Evolutionary conservation across 1,139 yeast genomes (phyloP), one percentile per base, ranked within the genome.

Genomic region (Wickerhamiella infanticola): DNA sequence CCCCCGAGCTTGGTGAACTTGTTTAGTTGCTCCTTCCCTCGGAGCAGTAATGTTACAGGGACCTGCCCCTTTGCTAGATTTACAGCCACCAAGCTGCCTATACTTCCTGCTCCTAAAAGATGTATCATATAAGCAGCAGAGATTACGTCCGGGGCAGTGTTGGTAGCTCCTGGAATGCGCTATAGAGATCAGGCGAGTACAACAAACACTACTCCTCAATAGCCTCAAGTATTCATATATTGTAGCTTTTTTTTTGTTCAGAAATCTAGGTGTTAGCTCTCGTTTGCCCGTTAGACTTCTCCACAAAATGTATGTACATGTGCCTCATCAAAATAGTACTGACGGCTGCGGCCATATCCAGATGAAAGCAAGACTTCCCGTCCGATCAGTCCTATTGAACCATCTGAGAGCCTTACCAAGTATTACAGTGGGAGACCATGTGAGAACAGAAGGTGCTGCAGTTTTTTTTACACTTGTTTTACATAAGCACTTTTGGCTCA

Each of bases 1-100:
- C 25, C 55, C 53, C 40, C 40, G 68, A 63, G 47, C 75, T 57
- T 13, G 74, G 60, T 24, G 74, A 61, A 2, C 69, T 67, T 8
- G 71, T 63, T 26, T 63, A 63, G 9, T 70, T 70, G 18, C 63
- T 60, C 11, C 50, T 57, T 39, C 9, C 47, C 39, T n/a, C 49
- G 40, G 39, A 53, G 37, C 8, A 53, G 37, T 2, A 53, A 39
- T 24, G 46, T 26, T 7, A 52, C 51, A 5, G 52, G 44, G 23
- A 23, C 36, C 13, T 46, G 42, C 48, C 55, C 25, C 58, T 66
- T 53, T 54, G 70, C 42, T 45, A 58, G 39, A 60, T 65, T 40
- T 53, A 59, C 53, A 1, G 68, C 70, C 5, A 65, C 51, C 37
- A 66, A 51, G 27, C 61, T 50, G 41, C 70, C 70, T 23, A 66